Evolutionary conservation across 2,329 filamentous ascomycete species (phyloP), one percentile per base, ranked within the genome.

Genomic region (Aspergillus sp.): DNA sequence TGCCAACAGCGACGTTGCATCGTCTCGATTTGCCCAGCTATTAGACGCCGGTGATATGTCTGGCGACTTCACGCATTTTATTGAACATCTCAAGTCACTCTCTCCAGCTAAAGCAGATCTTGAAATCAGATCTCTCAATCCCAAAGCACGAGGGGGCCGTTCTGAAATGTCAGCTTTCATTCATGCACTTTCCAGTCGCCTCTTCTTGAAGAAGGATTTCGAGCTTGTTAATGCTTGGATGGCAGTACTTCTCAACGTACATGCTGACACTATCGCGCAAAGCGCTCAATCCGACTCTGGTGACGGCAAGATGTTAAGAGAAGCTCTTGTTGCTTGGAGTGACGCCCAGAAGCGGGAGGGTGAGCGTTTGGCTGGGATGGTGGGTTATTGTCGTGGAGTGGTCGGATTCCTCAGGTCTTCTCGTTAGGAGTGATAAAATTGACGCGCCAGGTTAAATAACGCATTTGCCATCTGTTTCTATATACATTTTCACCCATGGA

Each of bases 151-250:
- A 26, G 58, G 61, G 11, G 65, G 63, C 7, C 73, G 83, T 56
- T 84, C 87, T 52, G 94, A 97, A 71, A 76, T 95, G 16, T 76
- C 86, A 1, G 79, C 85, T 49, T 99, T 99, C 66, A 85, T 97
- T 47, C 72, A 77, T n/a, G 91, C 91, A 1, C 73, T 99, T 51
- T 95, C 89, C 0, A 79, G 76, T 49, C 80, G 88, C 11, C 76
- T 97, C 48, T 73, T 77, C 41, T 77, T 83, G 47, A 84, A 86
- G 58, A 83, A 82, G 45, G 94, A 97, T 70, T 99, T 95, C 71
- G 94, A 99, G 73, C 80, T 99, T 36, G 88, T 90, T 14, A 92
- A 97, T 72, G 90, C 91, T 0, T 99, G 94, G 93, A 97, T 99
- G 91, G 86, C 88, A 2, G 93, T 97, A 1, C 95, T 97, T 65